These are phyloP conservation scores for Conticribra guillardii DNA, from an alignment of 108 stramenopile genomes.

Conservation along the genomic window DNA sequence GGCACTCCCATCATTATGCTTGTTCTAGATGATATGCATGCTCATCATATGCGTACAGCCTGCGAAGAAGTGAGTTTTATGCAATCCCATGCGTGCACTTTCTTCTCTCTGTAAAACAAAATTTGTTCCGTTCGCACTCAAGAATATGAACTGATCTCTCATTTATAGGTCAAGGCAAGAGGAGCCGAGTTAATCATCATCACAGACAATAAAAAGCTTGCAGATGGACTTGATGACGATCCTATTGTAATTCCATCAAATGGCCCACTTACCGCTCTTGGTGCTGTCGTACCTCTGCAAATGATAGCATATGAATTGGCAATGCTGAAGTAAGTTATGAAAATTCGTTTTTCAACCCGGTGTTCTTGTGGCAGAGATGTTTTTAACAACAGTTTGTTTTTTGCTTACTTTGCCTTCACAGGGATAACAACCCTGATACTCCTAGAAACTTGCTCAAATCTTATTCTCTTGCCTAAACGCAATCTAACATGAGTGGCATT, in stretches of 20 bases:
- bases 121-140: no score
- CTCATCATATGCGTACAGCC: constrained; percentile 73
- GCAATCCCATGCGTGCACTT: background rate
- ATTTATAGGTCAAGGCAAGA: constrained; percentile 66
- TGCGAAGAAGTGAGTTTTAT: constrained; percentile 56
- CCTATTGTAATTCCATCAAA: constrained; percentile 84
- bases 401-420: constrained; percentile 2
- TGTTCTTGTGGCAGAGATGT: background rate
- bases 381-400: constrained; percentile 2
- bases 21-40: constrained; percentile 82
- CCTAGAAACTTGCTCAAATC: constrained; percentile 87
- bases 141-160: background rate
- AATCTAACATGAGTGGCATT: no score
- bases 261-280: constrained; percentile 76
- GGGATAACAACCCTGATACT: constrained; percentile 84
- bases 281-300: constrained; percentile 79
- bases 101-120: no score
- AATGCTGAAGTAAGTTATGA: constrained; percentile 47
- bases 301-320: constrained; percentile 90
- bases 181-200: constrained; percentile 79
- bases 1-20: constrained; percentile 86
- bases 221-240: constrained; percentile 68
- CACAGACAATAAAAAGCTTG: constrained; percentile 70
- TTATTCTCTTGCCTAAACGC: no score
- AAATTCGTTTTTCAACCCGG: background rate